A percentile compares a stretch with the other conserved stretches of the same genome.
These are phyloP conservation scores for Chrysoporthe austroafricana DNA, from an alignment of 2,329 filamentous ascomycete genomes.

Conservation along the genomic window DNA sequence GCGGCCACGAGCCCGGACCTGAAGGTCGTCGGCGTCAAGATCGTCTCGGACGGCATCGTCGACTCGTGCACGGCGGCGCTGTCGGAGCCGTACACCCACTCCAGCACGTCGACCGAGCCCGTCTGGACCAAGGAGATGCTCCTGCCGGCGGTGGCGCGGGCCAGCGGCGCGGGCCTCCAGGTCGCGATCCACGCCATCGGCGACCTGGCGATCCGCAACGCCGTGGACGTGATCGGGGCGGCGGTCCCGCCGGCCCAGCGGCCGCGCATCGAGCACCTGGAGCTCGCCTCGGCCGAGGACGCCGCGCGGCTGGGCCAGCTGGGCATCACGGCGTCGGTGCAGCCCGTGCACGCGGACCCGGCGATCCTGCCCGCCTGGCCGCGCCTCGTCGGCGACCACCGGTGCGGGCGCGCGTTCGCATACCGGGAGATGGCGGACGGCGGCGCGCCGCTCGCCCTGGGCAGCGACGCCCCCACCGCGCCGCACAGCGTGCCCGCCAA, in stretches of 20 bases:
- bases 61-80: conserved; percentile 68
- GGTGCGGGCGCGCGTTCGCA: conserved; percentile 63
- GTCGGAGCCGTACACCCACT: conserved; percentile 59
- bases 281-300: conserved; percentile 59
- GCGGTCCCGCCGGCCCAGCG: conserved; percentile 50
- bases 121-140: conserved; percentile 60
- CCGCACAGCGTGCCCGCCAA: conserved; percentile 59
- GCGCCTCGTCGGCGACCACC: conserved; percentile 54
- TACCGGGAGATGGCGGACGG: conserved; percentile 61
- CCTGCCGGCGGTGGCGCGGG: conserved; percentile 56
- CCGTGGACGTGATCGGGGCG: conserved; percentile 58
- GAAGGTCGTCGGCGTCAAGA: conserved; percentile 64
- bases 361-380: conserved; percentile 66
- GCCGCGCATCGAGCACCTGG: conserved; percentile 68
- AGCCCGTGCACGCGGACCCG: conserved; percentile 63
- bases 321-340: conserved; percentile 64
- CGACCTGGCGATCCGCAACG: conserved; percentile 60
- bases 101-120: conserved; percentile 49
- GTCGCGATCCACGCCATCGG: conserved; percentile 69
- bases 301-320: conserved; percentile 58
- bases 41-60: conserved; percentile 68
- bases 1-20: conserved; percentile 48
- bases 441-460: conserved; percentile 59
- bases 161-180: conserved; percentile 58
- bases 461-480: conserved; percentile 63